phyloP scores from a whole-genome alignment of 352 stramenopile genomes.

The Globisporangium camurandrum region DNA sequence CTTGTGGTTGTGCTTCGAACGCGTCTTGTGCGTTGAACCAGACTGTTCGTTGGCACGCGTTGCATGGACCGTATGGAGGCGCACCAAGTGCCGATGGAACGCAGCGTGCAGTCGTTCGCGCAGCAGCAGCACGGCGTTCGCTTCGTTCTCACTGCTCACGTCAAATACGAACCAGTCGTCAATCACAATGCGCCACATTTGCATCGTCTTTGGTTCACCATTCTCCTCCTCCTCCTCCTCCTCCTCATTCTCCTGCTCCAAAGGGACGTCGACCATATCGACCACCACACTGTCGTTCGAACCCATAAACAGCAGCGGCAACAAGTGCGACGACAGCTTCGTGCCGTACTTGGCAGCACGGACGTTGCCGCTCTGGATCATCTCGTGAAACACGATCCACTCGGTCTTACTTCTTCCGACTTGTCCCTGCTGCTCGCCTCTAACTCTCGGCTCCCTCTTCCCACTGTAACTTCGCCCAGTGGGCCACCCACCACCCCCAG shows the following conservation, averaged over 20 bases:
- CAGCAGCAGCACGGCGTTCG: slow-evolving; percentile 34
- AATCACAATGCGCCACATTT: slow-evolving; percentile 45
- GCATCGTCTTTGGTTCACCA: too few species aligned
- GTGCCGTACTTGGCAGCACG: slow-evolving; percentile 65
- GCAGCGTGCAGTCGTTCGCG: slow-evolving; percentile 48
- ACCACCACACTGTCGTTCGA: slow-evolving; percentile 19
- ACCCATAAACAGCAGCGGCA: slow-evolving; percentile 61
- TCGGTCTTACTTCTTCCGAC: too few species aligned
- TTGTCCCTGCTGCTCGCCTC: too few species aligned
- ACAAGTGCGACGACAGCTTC: slow-evolving; percentile 48
- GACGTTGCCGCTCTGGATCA: slow-evolving; percentile 72
- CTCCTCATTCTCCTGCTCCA: slow-evolving; percentile 24
- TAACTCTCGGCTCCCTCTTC: too few species aligned
- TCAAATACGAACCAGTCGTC: slow-evolving; percentile 78
- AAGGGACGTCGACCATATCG: slow-evolving; percentile 23
- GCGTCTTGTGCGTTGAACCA: neutral
- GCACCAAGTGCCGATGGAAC: slow-evolving; percentile 63
- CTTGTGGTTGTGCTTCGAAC: slow-evolving; percentile 2
- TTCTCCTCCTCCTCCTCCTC: slow-evolving; percentile 10
- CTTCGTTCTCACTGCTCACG: slow-evolving; percentile 32
- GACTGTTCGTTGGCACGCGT: slow-evolving; percentile 11
- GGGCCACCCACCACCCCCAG: neutral
- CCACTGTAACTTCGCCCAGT: slow-evolving; percentile 9
- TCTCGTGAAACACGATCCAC: slow-evolving; percentile 80
- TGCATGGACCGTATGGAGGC: slow-evolving; percentile 32